Evolutionary conservation across 345 rosid genomes (phyloP), one percentile per base, ranked within the genome.

Genomic region (Salix caprea): DNA sequence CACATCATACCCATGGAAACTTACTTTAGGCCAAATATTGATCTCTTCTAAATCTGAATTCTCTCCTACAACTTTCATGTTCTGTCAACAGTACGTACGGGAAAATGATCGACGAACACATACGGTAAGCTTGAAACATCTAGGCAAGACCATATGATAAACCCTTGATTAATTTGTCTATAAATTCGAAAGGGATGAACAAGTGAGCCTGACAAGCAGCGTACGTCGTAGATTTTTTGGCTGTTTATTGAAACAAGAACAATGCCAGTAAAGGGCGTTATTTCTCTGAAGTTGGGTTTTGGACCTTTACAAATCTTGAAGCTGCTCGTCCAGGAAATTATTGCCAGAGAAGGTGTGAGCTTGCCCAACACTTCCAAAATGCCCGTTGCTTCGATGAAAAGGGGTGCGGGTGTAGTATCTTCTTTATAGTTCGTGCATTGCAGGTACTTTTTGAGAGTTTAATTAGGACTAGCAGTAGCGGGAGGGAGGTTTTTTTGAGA

Each of bases 231-330:
- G 1, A 26, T 2, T 6, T 19, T 26, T 8, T 9, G 3, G 37
- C 46, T 28, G 30, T 21, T 18, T 18, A 2, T 2, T 10, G 67
- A 26, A 40, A 34, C 10, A 12, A 19, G 54, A 28, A 6, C 21
- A 46, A 65, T 56, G 60, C 74, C 74, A 62, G 42, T 0, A 62
- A 10, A 32, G 26, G 15, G 16, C 32, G 30, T 37, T 61, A 9
- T 44, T 73, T 73, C 76, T 39, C 28, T 40, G 68, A 61, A 61
- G 76, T 60, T 62, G 76, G 76, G 76, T 42, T 40, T 73, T 61
- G 37, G 34, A 42, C 5, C 9, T 71, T 18, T 28, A 7, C 24
- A 32, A 5, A 23, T 68, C 48, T 1, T 7, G 23, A 24, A 2
- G 71, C 48, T 68, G 46, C 26, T 13, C n/a, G 6, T 7, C 7